Conservation (phyloP, 1,139 yeast species). For the Yamadazyma aaseri region DNA sequence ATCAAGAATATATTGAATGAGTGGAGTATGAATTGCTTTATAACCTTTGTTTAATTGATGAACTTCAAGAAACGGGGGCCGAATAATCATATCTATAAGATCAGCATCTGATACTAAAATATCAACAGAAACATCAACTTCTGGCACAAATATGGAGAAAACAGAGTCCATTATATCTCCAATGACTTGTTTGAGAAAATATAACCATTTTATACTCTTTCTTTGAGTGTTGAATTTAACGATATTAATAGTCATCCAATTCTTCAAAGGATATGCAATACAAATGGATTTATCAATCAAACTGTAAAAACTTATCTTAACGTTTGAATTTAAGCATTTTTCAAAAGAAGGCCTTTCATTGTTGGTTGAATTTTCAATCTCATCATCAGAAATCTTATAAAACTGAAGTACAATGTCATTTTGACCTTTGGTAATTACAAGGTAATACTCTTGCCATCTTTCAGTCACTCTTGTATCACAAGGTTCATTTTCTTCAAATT, state of each 20-base stretch:
- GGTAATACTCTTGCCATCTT: slow-evolving; percentile 73
- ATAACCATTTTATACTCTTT: slow-evolving; percentile 62
- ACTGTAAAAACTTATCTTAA: slow-evolving; percentile 56
- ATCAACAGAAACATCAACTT: slow-evolving; percentile 21
- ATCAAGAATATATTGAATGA: slow-evolving; percentile 34
- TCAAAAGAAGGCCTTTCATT: slow-evolving; percentile 23
- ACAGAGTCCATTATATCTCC: slow-evolving; percentile 25
- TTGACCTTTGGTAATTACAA: slow-evolving; percentile 60
- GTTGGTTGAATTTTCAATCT: slow-evolving; percentile 17
- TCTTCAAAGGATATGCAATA: slow-evolving; percentile 36
- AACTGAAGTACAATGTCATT: slow-evolving; percentile 62
- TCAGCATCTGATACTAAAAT: slow-evolving; percentile 50
- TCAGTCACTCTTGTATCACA: slow-evolving; percentile 58
- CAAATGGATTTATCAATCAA: slow-evolving; percentile 68
- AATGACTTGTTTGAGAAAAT: slow-evolving; percentile 49
- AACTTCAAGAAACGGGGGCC: slow-evolving; percentile 12
- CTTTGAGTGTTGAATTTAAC: slow-evolving; percentile 52
- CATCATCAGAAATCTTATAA: slow-evolving; percentile 47
- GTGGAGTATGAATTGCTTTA: slow-evolving; percentile 25
- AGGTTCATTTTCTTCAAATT: slow-evolving; percentile 42
- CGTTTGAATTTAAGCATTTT: slow-evolving; percentile 18
- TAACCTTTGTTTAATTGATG: slow-evolving; percentile 31
- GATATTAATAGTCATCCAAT: slow-evolving; percentile 43
- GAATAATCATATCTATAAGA: slow-evolving; percentile 12
- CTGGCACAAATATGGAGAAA: slow-evolving; percentile 16